Base-by-base conservation (phyloP, 352 stramenopile species). In the Pythium dissimile region DNA sequence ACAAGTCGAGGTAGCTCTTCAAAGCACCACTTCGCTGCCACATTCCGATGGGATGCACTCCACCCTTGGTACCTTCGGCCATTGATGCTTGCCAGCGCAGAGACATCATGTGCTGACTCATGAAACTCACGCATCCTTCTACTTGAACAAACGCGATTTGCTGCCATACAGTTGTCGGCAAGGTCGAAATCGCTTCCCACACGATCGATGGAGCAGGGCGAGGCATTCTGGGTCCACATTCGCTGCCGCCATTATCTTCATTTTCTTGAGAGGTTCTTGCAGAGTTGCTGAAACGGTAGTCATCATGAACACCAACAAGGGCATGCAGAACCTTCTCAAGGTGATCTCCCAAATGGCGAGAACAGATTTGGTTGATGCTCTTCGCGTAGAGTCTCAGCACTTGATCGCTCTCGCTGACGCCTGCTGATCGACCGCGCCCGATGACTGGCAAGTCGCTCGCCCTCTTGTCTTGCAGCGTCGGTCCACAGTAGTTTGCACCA, bases 271-370 rank as follows among this genome's bases (percentile, higher is more conserved):
- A n/a, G 47, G 3, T 1, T 20, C 46, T 58, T 26, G 43, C 47
- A 50, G 23, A 63, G 39, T 62, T 76, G 54, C 80, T 72, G 52
- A 91, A 91, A 23, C 80, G 79, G 31, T 94, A 93, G 46, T 92
- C 80, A 26, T 92, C 80, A 13, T 94, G 79, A 1, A 92, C 72
- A 1, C 84, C 86, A 41, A 94, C 84, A 8, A 95, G 43, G 21
- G 84, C 77, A 49, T 91, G 83, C 0, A 95, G 57, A 27, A 94
- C 73, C 49, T 90, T 91, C 60, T 95, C 86, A 3, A 86, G 62
- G 54, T 95, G 86, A 37, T 95, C 86, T 48, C 81, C 80, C 7
- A 95, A 47, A 64, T 89, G 54, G n/a, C 55, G 34, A 21, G 66
- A 66, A 43, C 81, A 92, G 20, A 95, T 84, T 15, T 89, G 41